phyloP scores from a whole-genome alignment of 2,329 filamentous ascomycete species.

The Pseudogymnoascus sp. region DNA sequence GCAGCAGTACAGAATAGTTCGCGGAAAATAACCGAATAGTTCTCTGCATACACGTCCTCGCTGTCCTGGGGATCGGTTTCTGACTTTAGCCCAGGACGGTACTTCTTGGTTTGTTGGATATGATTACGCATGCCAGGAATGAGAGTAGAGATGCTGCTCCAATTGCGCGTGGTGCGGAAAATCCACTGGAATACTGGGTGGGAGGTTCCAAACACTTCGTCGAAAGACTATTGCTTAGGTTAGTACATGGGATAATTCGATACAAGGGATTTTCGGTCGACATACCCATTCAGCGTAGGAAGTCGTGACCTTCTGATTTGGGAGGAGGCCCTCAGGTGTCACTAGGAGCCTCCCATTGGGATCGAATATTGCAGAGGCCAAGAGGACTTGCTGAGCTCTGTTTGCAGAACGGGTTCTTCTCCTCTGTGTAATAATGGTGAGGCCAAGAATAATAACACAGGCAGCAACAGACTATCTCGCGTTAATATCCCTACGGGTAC shows the following conservation, averaged over 20 bases:
- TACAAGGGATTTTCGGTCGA: neutral
- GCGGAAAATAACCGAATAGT: conserved; percentile 72
- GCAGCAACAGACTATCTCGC: conserved; percentile 52
- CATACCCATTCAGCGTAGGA: conserved; percentile 62
- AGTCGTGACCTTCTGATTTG: conserved; percentile 71
- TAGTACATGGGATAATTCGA: conserved; percentile 16
- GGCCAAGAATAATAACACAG: conserved; percentile 50
- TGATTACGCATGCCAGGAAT: conserved; percentile 68
- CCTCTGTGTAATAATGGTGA: conserved; percentile 45
- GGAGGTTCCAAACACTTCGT: conserved; percentile 68
- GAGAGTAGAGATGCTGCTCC: conserved; percentile 61
- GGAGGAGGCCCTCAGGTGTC: conserved; percentile 61
- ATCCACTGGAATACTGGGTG: conserved; percentile 86
- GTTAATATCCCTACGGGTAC: conserved; percentile 13
- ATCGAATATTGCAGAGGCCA: conserved; percentile 61
- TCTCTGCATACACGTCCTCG: conserved; percentile 52
- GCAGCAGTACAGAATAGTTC: conserved; percentile 80
- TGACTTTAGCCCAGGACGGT: conserved; percentile 32
- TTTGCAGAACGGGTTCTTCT: conserved; percentile 24
- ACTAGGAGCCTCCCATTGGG: conserved; percentile 60
- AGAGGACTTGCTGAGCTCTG: conserved; percentile 47
- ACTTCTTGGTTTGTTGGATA: conserved; percentile 45
- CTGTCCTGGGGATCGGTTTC: conserved; percentile 45
- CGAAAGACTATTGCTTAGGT: conserved; percentile 43
- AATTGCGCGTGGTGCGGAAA: conserved; percentile 73